Evolutionary conservation across 352 stramenopile genomes (phyloP).

Genomic region (Peronosclerospora sorghi): DNA sequence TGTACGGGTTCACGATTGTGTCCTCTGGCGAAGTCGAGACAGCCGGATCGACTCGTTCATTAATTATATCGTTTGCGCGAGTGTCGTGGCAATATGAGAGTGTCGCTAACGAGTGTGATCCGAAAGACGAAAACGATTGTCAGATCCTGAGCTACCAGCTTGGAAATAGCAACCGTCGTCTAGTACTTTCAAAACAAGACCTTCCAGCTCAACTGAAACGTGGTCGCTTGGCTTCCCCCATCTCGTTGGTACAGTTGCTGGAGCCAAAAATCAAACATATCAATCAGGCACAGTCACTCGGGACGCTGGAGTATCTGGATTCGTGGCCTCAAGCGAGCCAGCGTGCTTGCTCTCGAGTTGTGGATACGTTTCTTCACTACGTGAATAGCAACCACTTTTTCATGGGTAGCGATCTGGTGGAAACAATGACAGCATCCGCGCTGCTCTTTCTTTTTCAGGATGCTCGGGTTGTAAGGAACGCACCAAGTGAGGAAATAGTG

Average conservation of each 20-base stretch:
- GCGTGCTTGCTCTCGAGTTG: slow-evolving; percentile 6
- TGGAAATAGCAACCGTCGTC: slow-evolving; percentile 13
- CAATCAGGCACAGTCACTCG: slow-evolving; percentile 5
- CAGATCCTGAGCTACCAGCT: slow-evolving; percentile 25
- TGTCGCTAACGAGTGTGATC: slow-evolving; percentile 14
- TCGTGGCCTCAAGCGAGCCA: slow-evolving; percentile 1
- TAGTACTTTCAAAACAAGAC: slow-evolving; percentile 17
- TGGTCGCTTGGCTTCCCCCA: slow-evolving; percentile 1
- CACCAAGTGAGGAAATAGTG: slow-evolving; percentile 7
- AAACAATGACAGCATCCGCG: slow-evolving; percentile 30
- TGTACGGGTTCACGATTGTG: slow-evolving; percentile 26
- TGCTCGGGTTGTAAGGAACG: slow-evolving; percentile 22
- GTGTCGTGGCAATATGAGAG: slow-evolving; percentile 29
- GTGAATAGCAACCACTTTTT: slow-evolving; percentile 21
- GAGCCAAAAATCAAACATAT: slow-evolving; percentile 17
- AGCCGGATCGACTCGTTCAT: slow-evolving; percentile 1
- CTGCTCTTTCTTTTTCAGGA: slow-evolving; percentile 48
- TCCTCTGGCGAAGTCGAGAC: slow-evolving; percentile 3
- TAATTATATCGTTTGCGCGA: slow-evolving; percentile 27
- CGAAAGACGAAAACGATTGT: slow-evolving; percentile 5
- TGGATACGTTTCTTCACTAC: slow-evolving; percentile 30
- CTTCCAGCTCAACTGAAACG: slow-evolving; percentile 13
- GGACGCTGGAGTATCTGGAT: slow-evolving; percentile 12
- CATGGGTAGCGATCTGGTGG: slow-evolving; percentile 14
- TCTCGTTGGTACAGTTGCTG: slow-evolving; percentile 30